A percentile compares a stretch with the other conserved stretches of the same genome.
Conservation (phyloP, 495 filamentous ascomycete species). For the Aspergillus carlsbadensis region DNA sequence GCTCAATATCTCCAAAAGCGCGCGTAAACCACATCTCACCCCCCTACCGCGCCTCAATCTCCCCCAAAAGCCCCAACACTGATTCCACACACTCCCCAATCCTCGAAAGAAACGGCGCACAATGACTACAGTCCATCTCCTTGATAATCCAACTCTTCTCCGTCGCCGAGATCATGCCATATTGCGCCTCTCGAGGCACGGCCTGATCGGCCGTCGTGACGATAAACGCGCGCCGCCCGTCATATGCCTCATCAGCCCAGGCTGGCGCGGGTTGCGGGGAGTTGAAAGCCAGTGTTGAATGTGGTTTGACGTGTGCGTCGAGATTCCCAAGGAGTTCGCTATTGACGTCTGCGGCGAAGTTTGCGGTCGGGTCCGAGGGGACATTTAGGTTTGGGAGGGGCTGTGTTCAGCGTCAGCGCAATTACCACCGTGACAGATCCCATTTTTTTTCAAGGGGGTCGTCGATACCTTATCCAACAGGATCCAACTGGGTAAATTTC, state of each 20-base stretch:
- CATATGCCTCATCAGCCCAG: conserved; percentile 22
- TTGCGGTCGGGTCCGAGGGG: conserved; percentile 19
- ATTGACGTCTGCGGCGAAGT: conserved; percentile 30
- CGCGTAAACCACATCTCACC: too few species aligned
- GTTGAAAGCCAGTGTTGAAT: conserved; percentile 26
- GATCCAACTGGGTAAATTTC: conserved; percentile 27
- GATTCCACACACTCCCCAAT: conserved; percentile 3
- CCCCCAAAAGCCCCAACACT: not conserved
- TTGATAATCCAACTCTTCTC: conserved; percentile 23
- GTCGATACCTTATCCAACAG: conserved; percentile 27
- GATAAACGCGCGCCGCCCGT: conserved; percentile 21
- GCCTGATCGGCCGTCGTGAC: conserved; percentile 25
- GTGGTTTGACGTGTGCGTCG: conserved; percentile 19
- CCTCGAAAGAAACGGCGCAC: conserved; percentile 21
- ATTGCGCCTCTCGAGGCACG: conserved; percentile 26
- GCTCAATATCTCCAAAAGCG: too few species aligned
- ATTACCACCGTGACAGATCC: too few species aligned
- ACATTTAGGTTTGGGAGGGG: conserved; percentile 21
- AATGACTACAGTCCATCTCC: conserved; percentile 27
- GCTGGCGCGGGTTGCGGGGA: conserved; percentile 27
- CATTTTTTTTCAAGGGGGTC: too few species aligned
- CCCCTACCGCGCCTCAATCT: too few species aligned
- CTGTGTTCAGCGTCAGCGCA: too few species aligned
- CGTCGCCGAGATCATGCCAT: conserved; percentile 24
- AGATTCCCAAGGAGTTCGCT: conserved; percentile 3